Evolutionary conservation across 2,329 filamentous ascomycete species (phyloP), one percentile per base, ranked within the genome.

Genomic region (Xylariaceae sp.): DNA sequence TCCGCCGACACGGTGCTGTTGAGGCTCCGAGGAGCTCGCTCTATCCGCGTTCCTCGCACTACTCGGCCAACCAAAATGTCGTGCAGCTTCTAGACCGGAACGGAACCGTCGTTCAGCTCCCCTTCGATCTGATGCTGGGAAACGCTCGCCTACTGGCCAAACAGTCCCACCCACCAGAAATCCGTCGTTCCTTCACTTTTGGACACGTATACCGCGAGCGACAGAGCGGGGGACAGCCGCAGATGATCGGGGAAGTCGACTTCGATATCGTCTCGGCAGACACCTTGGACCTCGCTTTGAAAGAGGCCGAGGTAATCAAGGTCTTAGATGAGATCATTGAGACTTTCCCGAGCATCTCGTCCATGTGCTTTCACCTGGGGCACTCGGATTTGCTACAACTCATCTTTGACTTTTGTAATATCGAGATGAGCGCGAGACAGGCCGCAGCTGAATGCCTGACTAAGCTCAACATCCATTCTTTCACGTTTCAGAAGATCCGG

Each of bases 191-290:
- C 0, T 95, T 88, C 60, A 80, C 85, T 0, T 96, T 98, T 59
- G 89, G 88, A 5, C 83, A 75, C 23, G 88, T 97, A 1, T 97
- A 88, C 57, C 78, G 92, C 28, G 85, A 94, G 48, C 81, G 76
- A 31, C 71, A 80, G 34, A 81, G 81, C 39, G 88, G 87, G 6
- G 85, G 87, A 2, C 85, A 94, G 51, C 92, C 92, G 5, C 74
- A 76, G 40, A 84, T 83, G 54, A 84, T 87, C 58, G 84, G 86
- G 8, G 92, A 97, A 58, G 89, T 94, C 2, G 89, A 97, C 59
- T 98, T 97, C 59, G 92, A 98, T 62, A 88, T 98, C 43, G 76
- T 95, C n/a, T 90, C 88, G 1, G 76, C 78, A 31, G 82, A 89
- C 51, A 83, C 83, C 1, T 64, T 88, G 4, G 88, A 97, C 54